phyloP scores from a whole-genome alignment of 139 green algal genomes.

The Nannochloris sp. region DNA sequence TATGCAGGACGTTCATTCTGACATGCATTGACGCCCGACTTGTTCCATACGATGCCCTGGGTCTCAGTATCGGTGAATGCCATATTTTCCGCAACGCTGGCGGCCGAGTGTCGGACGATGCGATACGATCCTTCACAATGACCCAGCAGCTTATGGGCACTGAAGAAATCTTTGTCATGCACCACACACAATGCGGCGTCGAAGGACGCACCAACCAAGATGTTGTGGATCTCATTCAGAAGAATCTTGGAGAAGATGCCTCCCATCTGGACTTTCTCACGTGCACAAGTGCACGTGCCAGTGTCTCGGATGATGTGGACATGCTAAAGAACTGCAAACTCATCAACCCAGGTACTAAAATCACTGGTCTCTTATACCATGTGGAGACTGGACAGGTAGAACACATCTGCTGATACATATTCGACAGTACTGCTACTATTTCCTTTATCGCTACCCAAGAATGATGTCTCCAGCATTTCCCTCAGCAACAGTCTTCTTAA shows the following conservation, averaged over 20 bases:
- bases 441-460: no score
- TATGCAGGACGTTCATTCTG: constrained; percentile 2
- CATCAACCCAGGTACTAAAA: constrained; percentile 12
- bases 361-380: constrained; percentile 46
- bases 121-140: constrained; percentile 47
- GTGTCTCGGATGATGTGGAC: constrained; percentile 39
- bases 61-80: constrained; percentile 37
- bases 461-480: no score
- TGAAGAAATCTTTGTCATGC: constrained; percentile 48
- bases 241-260: constrained; percentile 28
- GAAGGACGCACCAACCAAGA: constrained; percentile 17
- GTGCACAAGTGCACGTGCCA: constrained; percentile 34
- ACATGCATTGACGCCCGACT: constrained; percentile 21
- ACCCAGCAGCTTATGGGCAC: constrained; percentile 58
- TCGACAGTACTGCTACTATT: no score
- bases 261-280: constrained; percentile 32
- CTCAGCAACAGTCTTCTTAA: no score
- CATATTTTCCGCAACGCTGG: constrained; percentile 58
- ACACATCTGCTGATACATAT: neutral
- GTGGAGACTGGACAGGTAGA: constrained; percentile 34
- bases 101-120: constrained; percentile 44
- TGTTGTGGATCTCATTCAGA: constrained; percentile 32
- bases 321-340: constrained; percentile 24
- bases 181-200: constrained; percentile 62
- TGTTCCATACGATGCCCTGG: constrained; percentile 35